These are phyloP conservation scores for Melanomma pulvis-pyrius DNA, from an alignment of 495 filamentous ascomycete species.

Conservation along the genomic window DNA sequence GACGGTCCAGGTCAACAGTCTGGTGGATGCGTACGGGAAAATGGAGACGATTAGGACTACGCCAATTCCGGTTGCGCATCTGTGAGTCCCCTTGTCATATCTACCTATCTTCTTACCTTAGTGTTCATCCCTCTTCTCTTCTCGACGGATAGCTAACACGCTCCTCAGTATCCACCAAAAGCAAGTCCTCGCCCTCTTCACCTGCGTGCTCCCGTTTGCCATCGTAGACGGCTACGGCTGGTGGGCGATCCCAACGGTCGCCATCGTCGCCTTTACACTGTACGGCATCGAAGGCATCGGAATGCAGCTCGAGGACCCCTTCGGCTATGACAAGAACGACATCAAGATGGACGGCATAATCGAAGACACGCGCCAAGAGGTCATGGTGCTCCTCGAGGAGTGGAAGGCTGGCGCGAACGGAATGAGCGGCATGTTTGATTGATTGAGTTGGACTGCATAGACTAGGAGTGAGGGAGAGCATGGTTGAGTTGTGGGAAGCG, in stretches of 20 bases:
- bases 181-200: constrained; percentile 73
- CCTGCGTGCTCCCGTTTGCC: constrained; percentile 72
- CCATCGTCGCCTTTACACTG: constrained; percentile 70
- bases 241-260: constrained; percentile 70
- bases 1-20: constrained; percentile 62
- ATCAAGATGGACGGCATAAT: constrained; percentile 79
- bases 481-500: not conserved
- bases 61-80: constrained; percentile 73
- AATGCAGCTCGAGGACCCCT: constrained; percentile 73
- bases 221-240: constrained; percentile 71
- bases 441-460: not conserved
- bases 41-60: constrained; percentile 78
- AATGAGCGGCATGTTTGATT: constrained; percentile 36
- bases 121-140: not conserved
- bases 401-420: constrained; percentile 50
- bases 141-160: not conserved
- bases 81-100: constrained; percentile 58
- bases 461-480: not conserved
- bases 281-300: constrained; percentile 78
- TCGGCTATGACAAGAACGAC: constrained; percentile 74
- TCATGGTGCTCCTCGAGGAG: constrained; percentile 64
- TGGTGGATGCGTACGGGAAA: constrained; percentile 67
- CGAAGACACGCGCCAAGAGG: constrained; percentile 66
- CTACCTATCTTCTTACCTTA: too few species aligned
- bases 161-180: constrained; percentile 64